Conservation (phyloP, 257 asterid species). For the Buddleja alternifolia region DNA sequence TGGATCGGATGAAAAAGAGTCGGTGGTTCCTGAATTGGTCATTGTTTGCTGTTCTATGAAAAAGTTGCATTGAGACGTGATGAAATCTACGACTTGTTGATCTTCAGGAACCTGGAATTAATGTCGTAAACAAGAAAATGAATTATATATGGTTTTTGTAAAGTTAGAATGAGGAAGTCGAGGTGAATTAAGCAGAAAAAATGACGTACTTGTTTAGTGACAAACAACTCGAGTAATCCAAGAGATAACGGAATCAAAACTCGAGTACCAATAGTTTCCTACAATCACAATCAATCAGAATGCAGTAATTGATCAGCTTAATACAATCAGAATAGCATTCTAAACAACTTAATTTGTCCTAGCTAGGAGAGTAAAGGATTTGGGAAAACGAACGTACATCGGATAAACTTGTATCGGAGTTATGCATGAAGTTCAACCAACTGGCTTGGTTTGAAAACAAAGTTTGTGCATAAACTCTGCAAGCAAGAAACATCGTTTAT, state of each 20-base stretch:
- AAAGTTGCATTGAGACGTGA: constrained; percentile 55
- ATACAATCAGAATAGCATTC: too few species aligned
- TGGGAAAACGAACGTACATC: constrained; percentile 34
- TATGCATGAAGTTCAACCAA: constrained; percentile 66
- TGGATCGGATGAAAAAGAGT: constrained; percentile 27
- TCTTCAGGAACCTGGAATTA: constrained; percentile 69
- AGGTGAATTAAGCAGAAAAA: background rate
- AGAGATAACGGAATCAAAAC: constrained; percentile 62
- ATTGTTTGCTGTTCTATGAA: constrained; percentile 55
- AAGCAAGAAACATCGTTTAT: constrained; percentile 20
- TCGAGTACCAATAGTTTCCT: constrained; percentile 71
- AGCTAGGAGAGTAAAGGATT: background rate
- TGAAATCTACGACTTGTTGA: constrained; percentile 54
- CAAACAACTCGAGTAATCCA: constrained; percentile 73
- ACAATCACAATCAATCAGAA: background rate
- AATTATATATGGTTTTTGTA: too few species aligned
- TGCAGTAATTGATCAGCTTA: too few species aligned
- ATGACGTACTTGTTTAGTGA: constrained; percentile 52
- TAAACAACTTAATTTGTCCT: too few species aligned
- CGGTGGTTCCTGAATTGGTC: constrained; percentile 34
- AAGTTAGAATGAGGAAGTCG: too few species aligned
- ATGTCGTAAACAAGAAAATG: background rate
- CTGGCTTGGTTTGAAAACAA: constrained; percentile 63
- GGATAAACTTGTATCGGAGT: constrained; percentile 50
- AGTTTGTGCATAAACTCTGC: constrained; percentile 65